These are phyloP conservation scores for Wickerhamiella hasegawae DNA, from an alignment of 805 yeast species.

Conservation along the genomic window DNA sequence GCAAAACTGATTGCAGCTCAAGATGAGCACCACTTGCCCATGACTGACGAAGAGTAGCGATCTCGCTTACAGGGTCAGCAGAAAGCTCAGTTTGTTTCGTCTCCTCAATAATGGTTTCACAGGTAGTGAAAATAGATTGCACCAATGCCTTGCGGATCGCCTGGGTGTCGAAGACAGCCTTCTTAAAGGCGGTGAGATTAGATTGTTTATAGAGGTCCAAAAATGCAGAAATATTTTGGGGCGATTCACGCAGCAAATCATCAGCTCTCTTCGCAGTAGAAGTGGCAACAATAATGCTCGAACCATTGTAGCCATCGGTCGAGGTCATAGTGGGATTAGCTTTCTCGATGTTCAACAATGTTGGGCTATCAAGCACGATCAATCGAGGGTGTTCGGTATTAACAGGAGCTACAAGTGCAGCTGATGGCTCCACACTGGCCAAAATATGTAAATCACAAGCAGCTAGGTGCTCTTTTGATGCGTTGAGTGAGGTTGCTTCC, in stretches of 20 bases:
- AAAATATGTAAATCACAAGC: constrained; percentile 17
- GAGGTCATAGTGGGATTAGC: not conserved
- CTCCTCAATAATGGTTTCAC: constrained; percentile 16
- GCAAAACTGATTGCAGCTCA: constrained; percentile 23
- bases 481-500: constrained; percentile 18
- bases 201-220: constrained; percentile 12
- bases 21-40: constrained; percentile 25
- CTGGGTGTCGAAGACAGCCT: constrained; percentile 8
- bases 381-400: constrained; percentile 13
- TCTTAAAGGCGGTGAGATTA: constrained; percentile 13
- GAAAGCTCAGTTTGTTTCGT: constrained; percentile 4
- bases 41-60: constrained; percentile 11
- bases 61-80: constrained; percentile 8
- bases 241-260: constrained; percentile 14
- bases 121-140: constrained; percentile 16
- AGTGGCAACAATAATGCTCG: constrained; percentile 9
- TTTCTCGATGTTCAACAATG: not conserved
- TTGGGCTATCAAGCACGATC: constrained; percentile 8
- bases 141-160: constrained; percentile 9
- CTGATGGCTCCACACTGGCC: constrained; percentile 11
- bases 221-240: constrained; percentile 16
- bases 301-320: constrained; percentile 3
- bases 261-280: constrained; percentile 14
- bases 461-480: constrained; percentile 18
- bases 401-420: constrained; percentile 8